Evolutionary conservation across 768 basidiomycete genomes (phyloP).

Genomic region (Hebeloma cylindrosporum): DNA sequence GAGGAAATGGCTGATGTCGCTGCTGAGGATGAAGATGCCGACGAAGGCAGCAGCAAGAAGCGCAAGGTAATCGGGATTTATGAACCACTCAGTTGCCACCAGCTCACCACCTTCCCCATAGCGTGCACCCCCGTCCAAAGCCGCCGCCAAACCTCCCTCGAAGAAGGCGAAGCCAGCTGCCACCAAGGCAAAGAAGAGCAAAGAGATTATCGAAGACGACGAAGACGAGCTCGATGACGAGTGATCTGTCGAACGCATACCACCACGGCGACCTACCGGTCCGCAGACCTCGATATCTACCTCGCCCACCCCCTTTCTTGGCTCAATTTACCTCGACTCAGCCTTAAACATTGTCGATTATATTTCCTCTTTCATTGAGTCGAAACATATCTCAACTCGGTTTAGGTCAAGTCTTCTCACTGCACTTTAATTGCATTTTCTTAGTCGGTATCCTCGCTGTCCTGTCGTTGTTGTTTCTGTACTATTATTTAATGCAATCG

Average conservation of each 20-base stretch:
- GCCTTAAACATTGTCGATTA: no score
- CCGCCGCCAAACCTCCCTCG: slow-evolving; percentile 44
- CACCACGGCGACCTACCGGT: no score
- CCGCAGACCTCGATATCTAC: no score
- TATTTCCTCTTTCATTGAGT: no score
- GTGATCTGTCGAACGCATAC: no score
- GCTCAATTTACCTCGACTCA: no score
- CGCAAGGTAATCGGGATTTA: slow-evolving; percentile 54
- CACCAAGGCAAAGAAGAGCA: slow-evolving; percentile 48
- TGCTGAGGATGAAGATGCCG: slow-evolving; percentile 43
- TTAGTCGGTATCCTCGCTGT: background rate
- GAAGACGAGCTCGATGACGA: slow-evolving; percentile 28
- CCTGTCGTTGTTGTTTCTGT: background rate
- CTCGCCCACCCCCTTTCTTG: no score
- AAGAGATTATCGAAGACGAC: slow-evolving; percentile 48
- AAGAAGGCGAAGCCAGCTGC: slow-evolving; percentile 49
- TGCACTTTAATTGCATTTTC: no score
- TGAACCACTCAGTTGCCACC: background rate
- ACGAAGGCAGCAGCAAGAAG: slow-evolving; percentile 59
- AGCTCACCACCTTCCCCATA: slow-evolving; percentile 4
- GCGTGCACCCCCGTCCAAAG: slow-evolving; percentile 38
- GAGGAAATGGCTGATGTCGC: slow-evolving; percentile 39
- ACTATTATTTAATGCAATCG: slow-evolving; percentile 1
- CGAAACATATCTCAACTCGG: background rate
- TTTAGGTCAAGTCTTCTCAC: no score